Evolutionary conservation across 2,329 filamentous ascomycete genomes (phyloP), one percentile per base, ranked within the genome.

Genomic region (Neofusicoccum parvum): DNA sequence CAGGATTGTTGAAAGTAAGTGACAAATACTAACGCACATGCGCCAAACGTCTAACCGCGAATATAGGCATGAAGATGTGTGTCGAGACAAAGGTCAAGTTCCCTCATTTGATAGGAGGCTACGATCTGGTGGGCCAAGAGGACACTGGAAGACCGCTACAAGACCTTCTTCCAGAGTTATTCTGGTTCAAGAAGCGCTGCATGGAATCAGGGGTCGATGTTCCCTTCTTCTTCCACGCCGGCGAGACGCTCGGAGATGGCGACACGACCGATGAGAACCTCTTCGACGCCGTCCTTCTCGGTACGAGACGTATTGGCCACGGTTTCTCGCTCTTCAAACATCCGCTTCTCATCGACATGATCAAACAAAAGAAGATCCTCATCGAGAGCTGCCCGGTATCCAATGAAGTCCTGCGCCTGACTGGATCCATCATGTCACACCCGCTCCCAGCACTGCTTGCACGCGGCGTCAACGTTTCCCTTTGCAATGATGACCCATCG

Each of bases 201-300:
- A 86, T 87, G 0, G 85, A 91, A 73, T 89, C 92, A 72, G 87
- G 86, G 2, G 86, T 97, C 43, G 87, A 92, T 58, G 88, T 99
- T 10, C 94, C 94, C 0, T 97, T 97, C 81, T 96, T 96, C 82
- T 96, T 98, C 81, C 94, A 97, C 76, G 94, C 94, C 0, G 94
- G 94, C 69, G 94, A 97, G 79, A 92, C 88, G 39, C 86, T 96
- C 0, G 92, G 69, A 15, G 88, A 91, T 67, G 93, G 92, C 34
- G 89, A 88, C 70, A 84, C 83, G 20, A 90, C 90, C 0, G 94
- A 97, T 72, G 82, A 87, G 68, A 97, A 97, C 76, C 85, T 98
- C 3, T 97, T 93, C 75, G 94, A 97, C 75, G 93, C 93, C 0
- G 85, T 98, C 14, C 81, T 97, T 9, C 85, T 98, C 5, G 94